Evolutionary conservation across 1,284 basidiomycete species (phyloP).

Genomic region (Vanrija sp.): DNA sequence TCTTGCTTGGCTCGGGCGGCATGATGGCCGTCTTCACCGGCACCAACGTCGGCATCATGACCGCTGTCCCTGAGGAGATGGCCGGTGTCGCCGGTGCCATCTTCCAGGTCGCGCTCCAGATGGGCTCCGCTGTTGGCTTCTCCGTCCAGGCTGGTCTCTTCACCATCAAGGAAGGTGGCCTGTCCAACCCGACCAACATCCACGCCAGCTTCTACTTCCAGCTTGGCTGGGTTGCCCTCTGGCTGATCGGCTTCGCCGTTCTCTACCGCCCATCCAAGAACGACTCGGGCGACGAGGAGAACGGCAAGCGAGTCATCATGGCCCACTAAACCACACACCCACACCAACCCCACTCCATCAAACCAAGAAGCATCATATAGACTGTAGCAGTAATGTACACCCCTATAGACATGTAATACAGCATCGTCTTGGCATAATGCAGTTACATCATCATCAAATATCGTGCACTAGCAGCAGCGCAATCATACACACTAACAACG

Average conservation of each 20-base stretch:
- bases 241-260: conserved; percentile 29
- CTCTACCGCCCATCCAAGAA: conserved; percentile 31
- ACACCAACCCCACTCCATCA: too few species aligned
- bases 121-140: conserved; percentile 38
- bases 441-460: too few species aligned
- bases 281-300: conserved; percentile 2
- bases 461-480: too few species aligned
- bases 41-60: conserved; percentile 35
- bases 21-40: conserved; percentile 24
- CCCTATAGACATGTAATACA: too few species aligned
- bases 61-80: conserved; percentile 30
- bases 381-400: too few species aligned
- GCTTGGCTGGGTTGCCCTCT: conserved; percentile 39
- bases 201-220: conserved; percentile 37
- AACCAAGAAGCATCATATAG: too few species aligned
- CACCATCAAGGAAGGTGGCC: conserved; percentile 30
- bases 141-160: conserved; percentile 43
- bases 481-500: too few species aligned
- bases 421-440: too few species aligned
- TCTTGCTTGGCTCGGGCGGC: conserved; percentile 30
- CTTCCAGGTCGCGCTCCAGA: conserved; percentile 41
- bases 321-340: background rate
- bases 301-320: background rate
- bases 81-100: conserved; percentile 44
- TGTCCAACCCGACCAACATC: conserved; percentile 35